Conservation (phyloP, 1,284 basidiomycete genomes). For the Trametes hirsuta region DNA sequence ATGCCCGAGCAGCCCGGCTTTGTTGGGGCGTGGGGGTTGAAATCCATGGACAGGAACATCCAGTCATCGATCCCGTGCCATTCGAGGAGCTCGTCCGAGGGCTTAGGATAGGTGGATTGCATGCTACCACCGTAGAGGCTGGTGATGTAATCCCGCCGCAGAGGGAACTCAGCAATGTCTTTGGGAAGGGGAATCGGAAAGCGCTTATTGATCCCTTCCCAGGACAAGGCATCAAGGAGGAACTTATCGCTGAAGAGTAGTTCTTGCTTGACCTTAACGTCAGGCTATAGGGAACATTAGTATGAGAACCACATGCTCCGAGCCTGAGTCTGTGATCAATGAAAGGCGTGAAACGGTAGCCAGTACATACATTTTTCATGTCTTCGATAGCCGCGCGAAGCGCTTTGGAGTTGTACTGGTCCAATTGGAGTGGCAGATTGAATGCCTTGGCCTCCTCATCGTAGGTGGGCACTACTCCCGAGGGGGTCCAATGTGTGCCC, state of each 20-base stretch:
- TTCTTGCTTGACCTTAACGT: conserved; percentile 16
- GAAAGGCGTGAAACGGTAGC: background rate
- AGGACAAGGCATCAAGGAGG: conserved; percentile 6
- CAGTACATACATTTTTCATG: background rate
- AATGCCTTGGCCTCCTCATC: background rate
- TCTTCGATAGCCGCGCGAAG: conserved; percentile 1
- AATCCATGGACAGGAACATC: conserved; percentile 7
- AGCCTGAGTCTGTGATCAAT: no score
- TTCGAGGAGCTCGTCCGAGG: background rate
- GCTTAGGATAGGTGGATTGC: conserved; percentile 32
- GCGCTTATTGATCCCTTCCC: conserved; percentile 12
- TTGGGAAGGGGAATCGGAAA: conserved; percentile 14
- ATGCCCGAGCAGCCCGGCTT: conserved; percentile 5
- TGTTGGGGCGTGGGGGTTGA: conserved; percentile 9
- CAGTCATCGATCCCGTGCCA: conserved; percentile 15
- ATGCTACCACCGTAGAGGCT: conserved; percentile 38
- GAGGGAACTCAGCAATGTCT: conserved; percentile 7
- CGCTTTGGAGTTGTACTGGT: background rate
- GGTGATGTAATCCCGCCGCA: conserved; percentile 37
- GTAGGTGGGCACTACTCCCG: background rate
- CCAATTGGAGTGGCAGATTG: background rate
- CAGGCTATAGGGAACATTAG: background rate
- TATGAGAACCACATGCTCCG: background rate
- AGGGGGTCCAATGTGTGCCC: no score
- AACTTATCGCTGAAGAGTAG: conserved; percentile 11